phyloP scores from a whole-genome alignment of 257 asterid genomes.

The Solanum virginianum region DNA sequence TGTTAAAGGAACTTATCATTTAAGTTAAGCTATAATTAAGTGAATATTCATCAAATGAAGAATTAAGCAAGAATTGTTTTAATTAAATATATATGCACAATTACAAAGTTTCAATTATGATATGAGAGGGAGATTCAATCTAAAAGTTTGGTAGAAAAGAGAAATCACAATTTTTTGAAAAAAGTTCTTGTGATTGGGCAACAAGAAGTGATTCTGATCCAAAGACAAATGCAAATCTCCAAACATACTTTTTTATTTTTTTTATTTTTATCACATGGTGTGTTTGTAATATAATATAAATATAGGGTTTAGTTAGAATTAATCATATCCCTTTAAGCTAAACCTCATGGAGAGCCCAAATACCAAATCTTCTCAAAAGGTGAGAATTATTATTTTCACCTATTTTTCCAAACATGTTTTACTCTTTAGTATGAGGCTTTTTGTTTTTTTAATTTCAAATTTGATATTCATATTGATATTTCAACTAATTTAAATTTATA shows the following conservation, averaged over 20 bases:
- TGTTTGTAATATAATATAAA: constrained; percentile 22
- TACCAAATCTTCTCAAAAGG: constrained; percentile 43
- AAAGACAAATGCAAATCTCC: constrained; percentile 32
- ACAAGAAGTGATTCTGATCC: constrained; percentile 26
- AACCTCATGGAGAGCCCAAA: constrained; percentile 33
- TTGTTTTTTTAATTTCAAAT: too few species aligned
- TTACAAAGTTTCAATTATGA: not conserved
- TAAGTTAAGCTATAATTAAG: not conserved
- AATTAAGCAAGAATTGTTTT: not conserved
- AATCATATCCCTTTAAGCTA: constrained; percentile 2
- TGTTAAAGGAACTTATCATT: not conserved
- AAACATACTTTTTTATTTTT: constrained; percentile 3
- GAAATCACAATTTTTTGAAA: constrained; percentile 3
- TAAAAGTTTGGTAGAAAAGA: constrained; percentile 38
- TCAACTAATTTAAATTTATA: too few species aligned
- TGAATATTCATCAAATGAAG: not conserved
- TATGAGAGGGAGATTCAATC: constrained; percentile 43
- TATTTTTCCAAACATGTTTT: not conserved
- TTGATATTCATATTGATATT: too few species aligned
- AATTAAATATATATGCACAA: not conserved
- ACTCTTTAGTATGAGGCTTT: not conserved
- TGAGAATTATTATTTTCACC: not conserved
- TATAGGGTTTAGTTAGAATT: constrained; percentile 2
- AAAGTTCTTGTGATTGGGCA: constrained; percentile 30
- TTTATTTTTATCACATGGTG: not conserved